Base-by-base conservation (phyloP, 768 basidiomycete genomes). In the Amanita phalloides region DNA sequence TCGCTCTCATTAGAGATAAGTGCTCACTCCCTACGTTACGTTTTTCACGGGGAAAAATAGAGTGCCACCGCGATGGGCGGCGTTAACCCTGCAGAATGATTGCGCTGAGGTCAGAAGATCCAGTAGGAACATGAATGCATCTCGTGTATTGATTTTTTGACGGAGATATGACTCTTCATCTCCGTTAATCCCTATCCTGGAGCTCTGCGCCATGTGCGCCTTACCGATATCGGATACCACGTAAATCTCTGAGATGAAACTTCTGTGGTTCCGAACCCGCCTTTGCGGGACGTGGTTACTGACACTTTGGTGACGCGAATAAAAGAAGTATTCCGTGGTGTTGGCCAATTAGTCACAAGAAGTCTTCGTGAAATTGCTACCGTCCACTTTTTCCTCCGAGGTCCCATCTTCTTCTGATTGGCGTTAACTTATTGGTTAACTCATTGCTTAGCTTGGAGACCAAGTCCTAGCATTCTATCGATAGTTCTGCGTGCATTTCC, bases 331-430 rank as follows among this genome's bases (percentile, higher is more conserved):
- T 38, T 37, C 37, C 26, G 37, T 25, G 37, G 20, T 36, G 45
- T 35, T 28, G 45, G 45, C 35, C 45, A 21, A 28, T 48, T 48
- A 48, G 46, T 48, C 36, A 39, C 35, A 21, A 13, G 48, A 39
- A 39, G 48, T 39, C 48, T 49, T 49, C 35, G 47, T 25, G 36
- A 48, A 48, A 48, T 36, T 25, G 48, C 26, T 21, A 14, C 32
- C 17, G 36, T 35, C 46, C 44, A 45, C 44, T 28, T 30, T 45
- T 45, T 48, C n/a, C 46, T 48, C 46, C 46, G 46, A 37, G 35
- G 35, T 17, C 37, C 45, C 33, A 28, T 20, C 33, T 36, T 48
- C 48, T 39, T 38, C n/a, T 38, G 48, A 49, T 49, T 49, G 36
- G 48, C 48, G 23, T 49, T 39, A 38, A 39, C 36, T 49, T 28